Evolutionary conservation across 345 rosid species (phyloP), one percentile per base, ranked within the genome.

Genomic region (Dipteronia sinensis): DNA sequence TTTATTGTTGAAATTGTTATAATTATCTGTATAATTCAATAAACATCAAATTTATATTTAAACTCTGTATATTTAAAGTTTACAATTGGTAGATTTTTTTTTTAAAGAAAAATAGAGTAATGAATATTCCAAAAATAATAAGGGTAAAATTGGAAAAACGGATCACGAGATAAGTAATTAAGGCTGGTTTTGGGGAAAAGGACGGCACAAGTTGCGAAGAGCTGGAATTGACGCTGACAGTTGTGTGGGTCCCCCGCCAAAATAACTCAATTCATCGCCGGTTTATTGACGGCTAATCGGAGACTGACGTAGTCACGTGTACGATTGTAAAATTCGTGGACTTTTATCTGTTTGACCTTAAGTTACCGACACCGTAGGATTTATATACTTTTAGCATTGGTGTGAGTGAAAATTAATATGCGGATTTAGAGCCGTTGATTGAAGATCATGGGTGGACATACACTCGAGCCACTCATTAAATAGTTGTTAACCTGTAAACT

Each of bases 141-240:
- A 72, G 82, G 88, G n/a, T 25, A 78, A 46, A 65, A 51, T 71
- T 51, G 86, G 79, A 76, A 82, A 80, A 44, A 1, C 5, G 44
- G 12, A 2, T 64, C 29, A 80, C 67, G 68, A 42, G 84, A 63
- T 42, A 0, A 71, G 65, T 11, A 53, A 4, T 2, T 49, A 42
- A 29, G 55, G 46, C 6, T 27, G 69, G 77, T 78, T 69, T 47
- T 51, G 77, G 77, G 56, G 29, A 77, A 79, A 79, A 76, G 78
- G 23, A 67, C 8, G 3, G 88, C 87, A 85, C 88, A 80, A 70
- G 64, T 77, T 73, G 86, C 78, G 62, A 81, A 68, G 80, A 81
- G 79, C 87, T 83, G 86, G 69, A 79, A 66, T 7, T 25, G 78
- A 78, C 70, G 56, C 23, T 7, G 82, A 77, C 81, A 75, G 81